phyloP scores from a whole-genome alignment of 2,329 filamentous ascomycete genomes.

The Zymoseptoria tritici region DNA sequence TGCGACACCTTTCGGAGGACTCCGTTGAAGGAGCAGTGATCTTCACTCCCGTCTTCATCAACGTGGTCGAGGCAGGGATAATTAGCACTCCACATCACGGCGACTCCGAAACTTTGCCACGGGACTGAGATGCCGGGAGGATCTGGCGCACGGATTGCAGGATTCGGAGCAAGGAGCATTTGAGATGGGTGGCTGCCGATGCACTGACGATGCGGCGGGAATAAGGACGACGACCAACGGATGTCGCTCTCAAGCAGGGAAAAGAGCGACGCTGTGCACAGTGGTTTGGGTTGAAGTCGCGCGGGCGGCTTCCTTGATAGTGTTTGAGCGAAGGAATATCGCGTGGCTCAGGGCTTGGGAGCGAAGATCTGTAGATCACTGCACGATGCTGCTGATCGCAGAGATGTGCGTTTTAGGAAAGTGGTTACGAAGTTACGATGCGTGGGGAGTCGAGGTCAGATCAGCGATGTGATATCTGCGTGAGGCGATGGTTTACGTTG shows the following conservation, averaged over 20 bases:
- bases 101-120: not conserved
- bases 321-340: not conserved
- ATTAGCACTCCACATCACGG: not conserved
- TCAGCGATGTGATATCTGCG: not conserved
- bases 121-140: not conserved
- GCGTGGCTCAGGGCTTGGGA: not conserved
- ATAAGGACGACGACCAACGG: not conserved
- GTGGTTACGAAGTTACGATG: too few species aligned
- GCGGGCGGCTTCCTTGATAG: not conserved
- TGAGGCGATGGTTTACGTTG: not conserved
- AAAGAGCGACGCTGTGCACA: not conserved
- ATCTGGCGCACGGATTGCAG: not conserved
- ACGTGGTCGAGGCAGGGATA: not conserved
- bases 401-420: not conserved
- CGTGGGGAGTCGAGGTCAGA: too few species aligned
- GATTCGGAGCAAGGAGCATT: not conserved
- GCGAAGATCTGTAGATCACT: not conserved
- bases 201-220: too few species aligned
- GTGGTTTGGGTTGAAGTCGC: not conserved
- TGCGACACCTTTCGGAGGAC: not conserved
- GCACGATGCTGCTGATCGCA: not conserved
- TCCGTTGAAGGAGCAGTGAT: not conserved
- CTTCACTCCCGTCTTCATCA: not conserved
- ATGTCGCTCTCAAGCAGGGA: not conserved
- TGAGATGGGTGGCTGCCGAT: not conserved